Evolutionary conservation across 441 rosid genomes (phyloP).

Genomic region (Melastoma candidum): DNA sequence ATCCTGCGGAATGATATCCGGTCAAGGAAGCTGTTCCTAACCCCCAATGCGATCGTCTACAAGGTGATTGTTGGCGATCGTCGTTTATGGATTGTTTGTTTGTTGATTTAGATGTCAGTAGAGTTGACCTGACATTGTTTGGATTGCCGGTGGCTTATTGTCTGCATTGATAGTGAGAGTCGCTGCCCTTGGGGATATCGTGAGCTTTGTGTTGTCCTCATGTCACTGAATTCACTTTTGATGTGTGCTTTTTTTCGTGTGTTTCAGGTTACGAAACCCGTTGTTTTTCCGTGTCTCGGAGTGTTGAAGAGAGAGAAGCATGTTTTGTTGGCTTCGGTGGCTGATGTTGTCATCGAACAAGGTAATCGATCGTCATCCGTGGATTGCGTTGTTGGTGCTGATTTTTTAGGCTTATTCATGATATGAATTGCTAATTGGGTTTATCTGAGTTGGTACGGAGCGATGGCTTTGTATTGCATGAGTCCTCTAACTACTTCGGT

Average conservation of each 20-base stretch:
- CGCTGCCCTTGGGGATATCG: no score
- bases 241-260: conserved; percentile 7
- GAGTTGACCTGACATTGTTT: neutral
- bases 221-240: neutral
- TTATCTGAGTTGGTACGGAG: no score
- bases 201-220: no score
- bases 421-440: no score
- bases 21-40: no score
- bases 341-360: conserved; percentile 59
- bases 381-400: neutral
- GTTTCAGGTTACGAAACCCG: conserved; percentile 48
- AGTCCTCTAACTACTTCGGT: no score
- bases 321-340: conserved; percentile 52
- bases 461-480: no score
- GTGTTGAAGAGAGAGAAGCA: conserved; percentile 60
- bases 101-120: conserved; percentile 42
- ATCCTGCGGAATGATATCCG: no score
- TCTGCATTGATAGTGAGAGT: neutral
- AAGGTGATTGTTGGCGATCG: no score
- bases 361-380: conserved; percentile 22
- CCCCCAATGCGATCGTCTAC: no score
- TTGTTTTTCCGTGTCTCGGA: conserved; percentile 62
- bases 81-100: conserved; percentile 44
- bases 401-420: neutral
- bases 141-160: neutral